Conservation (phyloP, 2,329 filamentous ascomycete species). For the Diaporthe eres region DNA sequence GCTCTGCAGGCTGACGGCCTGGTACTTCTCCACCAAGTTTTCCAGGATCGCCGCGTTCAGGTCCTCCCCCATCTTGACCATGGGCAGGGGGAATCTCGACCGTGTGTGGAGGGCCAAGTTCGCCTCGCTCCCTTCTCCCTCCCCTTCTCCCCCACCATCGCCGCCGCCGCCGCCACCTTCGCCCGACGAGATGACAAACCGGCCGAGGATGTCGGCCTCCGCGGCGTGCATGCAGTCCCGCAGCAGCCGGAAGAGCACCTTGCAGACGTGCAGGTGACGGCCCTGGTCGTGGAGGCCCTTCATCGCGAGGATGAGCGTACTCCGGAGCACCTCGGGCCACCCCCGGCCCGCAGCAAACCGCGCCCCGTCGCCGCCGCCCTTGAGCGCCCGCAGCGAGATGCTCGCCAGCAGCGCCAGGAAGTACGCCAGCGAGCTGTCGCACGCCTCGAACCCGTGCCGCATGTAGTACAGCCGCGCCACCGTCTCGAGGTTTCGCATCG, state of each 20-base stretch:
- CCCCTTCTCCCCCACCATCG: neutral
- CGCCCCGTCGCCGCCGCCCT: neutral
- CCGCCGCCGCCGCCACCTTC: neutral
- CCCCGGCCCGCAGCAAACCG: neutral
- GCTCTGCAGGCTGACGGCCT: neutral
- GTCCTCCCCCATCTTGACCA: constrained; percentile 12
- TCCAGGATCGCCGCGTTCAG: neutral
- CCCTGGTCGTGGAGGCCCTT: constrained; percentile 12
- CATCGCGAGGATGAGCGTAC: constrained; percentile 19
- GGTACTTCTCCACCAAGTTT: constrained; percentile 8
- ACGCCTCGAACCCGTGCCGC: constrained; percentile 16
- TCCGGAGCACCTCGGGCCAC: constrained; percentile 18
- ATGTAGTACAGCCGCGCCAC: constrained; percentile 22
- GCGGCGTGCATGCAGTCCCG: neutral
- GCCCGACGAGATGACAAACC: neutral
- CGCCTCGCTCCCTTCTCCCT: neutral
- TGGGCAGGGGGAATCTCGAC: constrained; percentile 6
- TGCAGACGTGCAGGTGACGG: constrained; percentile 16
- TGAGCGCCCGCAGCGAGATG: constrained; percentile 23
- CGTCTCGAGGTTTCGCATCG: constrained; percentile 17
- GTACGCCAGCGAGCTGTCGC: constrained; percentile 3
- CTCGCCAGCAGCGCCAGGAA: constrained; percentile 2
- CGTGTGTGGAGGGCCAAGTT: neutral
- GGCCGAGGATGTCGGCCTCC: neutral
- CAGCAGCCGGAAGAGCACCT: constrained; percentile 17